These are phyloP conservation scores for Henckelia pumila DNA, from an alignment of 257 asterid genomes.

Conservation along the genomic window DNA sequence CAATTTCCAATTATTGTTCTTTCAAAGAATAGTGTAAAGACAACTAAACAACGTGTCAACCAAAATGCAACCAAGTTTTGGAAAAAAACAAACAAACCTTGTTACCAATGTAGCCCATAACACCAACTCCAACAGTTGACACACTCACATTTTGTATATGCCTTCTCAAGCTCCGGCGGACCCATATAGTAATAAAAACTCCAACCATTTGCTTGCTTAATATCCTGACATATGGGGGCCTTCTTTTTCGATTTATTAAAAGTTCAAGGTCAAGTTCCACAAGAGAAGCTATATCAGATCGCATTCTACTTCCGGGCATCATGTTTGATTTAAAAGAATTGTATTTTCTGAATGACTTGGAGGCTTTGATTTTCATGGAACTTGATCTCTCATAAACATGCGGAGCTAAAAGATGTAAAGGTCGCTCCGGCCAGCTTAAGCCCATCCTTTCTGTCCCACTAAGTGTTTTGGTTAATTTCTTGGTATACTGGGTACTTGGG, in stretches of 20 bases:
- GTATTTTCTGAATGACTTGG: conserved; percentile 50
- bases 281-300: conserved; percentile 45
- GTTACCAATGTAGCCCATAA: conserved; percentile 97
- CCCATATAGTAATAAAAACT: conserved; percentile 82
- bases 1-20: background rate
- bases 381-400: conserved; percentile 52
- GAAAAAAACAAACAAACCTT: conserved; percentile 58
- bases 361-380: conserved; percentile 48
- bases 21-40: background rate
- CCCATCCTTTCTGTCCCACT: conserved; percentile 81
- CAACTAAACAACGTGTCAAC: background rate
- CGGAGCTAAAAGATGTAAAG: conserved; percentile 61
- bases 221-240: conserved; percentile 74
- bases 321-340: conserved; percentile 52
- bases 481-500: conserved; percentile 30
- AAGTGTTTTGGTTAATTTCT: conserved; percentile 43
- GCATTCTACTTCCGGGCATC: conserved; percentile 31
- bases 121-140: conserved; percentile 93
- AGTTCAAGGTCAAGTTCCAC: conserved; percentile 69
- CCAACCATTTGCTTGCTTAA: conserved; percentile 99
- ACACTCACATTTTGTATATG: conserved; percentile 79
- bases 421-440: conserved; percentile 93
- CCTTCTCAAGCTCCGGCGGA: conserved; percentile 73
- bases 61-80: conserved; percentile 18
- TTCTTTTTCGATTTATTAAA: conserved; percentile 69